Conservation (phyloP, 768 basidiomycete species). For the Auriculariales sp. region DNA sequence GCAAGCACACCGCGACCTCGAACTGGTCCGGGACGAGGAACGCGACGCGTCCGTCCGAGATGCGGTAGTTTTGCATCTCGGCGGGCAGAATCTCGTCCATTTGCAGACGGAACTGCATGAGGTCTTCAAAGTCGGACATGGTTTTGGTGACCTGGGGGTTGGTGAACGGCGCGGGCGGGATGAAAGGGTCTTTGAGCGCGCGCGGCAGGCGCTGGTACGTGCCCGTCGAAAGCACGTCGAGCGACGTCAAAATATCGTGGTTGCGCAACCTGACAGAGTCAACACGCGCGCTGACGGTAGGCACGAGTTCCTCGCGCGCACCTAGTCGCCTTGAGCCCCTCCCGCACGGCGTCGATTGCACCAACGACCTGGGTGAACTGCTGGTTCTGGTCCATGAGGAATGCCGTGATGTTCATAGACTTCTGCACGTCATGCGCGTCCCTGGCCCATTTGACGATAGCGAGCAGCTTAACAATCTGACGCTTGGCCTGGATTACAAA, state of each 20-base stretch:
- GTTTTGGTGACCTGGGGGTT: conserved; percentile 53
- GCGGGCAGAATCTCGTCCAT: conserved; percentile 69
- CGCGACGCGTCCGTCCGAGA: conserved; percentile 65
- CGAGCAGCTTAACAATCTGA: conserved; percentile 80
- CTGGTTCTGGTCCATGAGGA: conserved; percentile 71
- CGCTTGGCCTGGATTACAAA: conserved; percentile 87
- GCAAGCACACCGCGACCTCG: conserved; percentile 57
- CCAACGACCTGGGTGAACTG: conserved; percentile 63
- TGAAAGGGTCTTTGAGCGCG: conserved; percentile 62
- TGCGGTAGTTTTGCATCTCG: conserved; percentile 38
- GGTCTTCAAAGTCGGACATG: conserved; percentile 56
- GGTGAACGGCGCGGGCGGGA: conserved; percentile 50
- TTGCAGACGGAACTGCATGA: conserved; percentile 65
- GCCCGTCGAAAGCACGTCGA: conserved; percentile 78
- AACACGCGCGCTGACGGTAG: not conserved
- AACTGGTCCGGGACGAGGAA: conserved; percentile 65
- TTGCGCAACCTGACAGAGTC: conserved; percentile 55
- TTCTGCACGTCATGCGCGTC: conserved; percentile 76
- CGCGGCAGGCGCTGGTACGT: conserved; percentile 75
- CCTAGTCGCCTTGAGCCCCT: conserved; percentile 68
- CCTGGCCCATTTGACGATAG: conserved; percentile 73
- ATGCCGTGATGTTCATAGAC: conserved; percentile 84
- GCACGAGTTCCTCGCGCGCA: conserved; percentile 16
- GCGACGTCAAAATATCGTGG: conserved; percentile 82
- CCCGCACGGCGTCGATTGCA: conserved; percentile 48